Percentiles rank a stretch among this genome's conserved stretches.
phyloP scores from a whole-genome alignment of 31 red algal genomes.

The Odonthalia washingtoniensis region DNA sequence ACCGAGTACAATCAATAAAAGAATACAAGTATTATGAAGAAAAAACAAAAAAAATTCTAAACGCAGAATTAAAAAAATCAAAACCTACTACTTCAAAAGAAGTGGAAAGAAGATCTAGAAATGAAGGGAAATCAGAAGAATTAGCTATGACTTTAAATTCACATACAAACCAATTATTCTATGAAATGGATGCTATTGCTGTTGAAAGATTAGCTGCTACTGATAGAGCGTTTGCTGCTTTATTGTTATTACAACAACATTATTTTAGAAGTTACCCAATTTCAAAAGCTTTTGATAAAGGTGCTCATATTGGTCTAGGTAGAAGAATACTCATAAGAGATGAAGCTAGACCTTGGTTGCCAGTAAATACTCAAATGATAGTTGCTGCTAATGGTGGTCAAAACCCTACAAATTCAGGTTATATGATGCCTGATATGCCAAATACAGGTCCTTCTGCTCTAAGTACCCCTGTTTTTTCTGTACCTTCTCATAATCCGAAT shows the following conservation, averaged over 20 bases:
- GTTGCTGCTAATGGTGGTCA: neutral
- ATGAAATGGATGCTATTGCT: slow-evolving; percentile 59
- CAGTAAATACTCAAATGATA: slow-evolving; percentile 4
- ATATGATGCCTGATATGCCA: slow-evolving; percentile 16
- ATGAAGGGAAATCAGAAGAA: slow-evolving; percentile 49
- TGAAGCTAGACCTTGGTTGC: slow-evolving; percentile 54
- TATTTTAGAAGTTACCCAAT: slow-evolving; percentile 50
- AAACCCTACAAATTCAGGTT: too few relatives aligned
- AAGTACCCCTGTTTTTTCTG: neutral
- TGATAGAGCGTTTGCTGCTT: slow-evolving; percentile 46
- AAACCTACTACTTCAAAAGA: slow-evolving; percentile 26
- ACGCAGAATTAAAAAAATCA: slow-evolving; percentile 27
- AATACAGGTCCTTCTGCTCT: neutral
- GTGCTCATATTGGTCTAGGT: slow-evolving; percentile 51
- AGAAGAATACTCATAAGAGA: slow-evolving; percentile 42
- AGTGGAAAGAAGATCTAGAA: slow-evolving; percentile 43
- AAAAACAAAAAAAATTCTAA: slow-evolving; percentile 63
- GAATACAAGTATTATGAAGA: slow-evolving; percentile 63
- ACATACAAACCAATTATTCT: slow-evolving; percentile 46
- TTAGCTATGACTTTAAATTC: slow-evolving; percentile 36
- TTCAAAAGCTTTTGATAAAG: slow-evolving; percentile 2
- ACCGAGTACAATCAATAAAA: slow-evolving; percentile 46
- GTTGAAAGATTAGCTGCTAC: slow-evolving; percentile 59
- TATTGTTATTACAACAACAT: slow-evolving; percentile 51
- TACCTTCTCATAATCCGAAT: slow-evolving; percentile 4